Evolutionary conservation across 2,329 filamentous ascomycete genomes (phyloP).

Genomic region (Fusarium xyrophilum): DNA sequence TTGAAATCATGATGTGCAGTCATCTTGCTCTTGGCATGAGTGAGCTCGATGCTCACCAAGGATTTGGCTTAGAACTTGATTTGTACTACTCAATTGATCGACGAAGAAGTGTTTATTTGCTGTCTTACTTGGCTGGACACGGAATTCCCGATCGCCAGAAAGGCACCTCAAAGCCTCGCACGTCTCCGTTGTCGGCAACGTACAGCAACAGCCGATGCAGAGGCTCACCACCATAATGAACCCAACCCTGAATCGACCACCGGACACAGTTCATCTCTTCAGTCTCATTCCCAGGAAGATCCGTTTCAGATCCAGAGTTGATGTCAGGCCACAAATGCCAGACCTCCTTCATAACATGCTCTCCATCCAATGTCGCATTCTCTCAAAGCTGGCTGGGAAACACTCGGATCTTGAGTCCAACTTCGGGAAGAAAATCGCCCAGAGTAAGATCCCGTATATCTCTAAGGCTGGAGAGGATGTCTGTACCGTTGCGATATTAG

Average conservation of each 20-base stretch:
- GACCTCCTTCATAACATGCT: constrained; percentile 24
- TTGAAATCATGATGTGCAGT: constrained; percentile 9
- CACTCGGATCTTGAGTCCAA: constrained; percentile 31
- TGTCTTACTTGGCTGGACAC: background rate
- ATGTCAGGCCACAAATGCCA: constrained; percentile 44
- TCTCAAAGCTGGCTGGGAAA: constrained; percentile 39
- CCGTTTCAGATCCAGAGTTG: constrained; percentile 18
- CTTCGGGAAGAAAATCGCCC: constrained; percentile 31
- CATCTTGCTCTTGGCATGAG: constrained; percentile 1
- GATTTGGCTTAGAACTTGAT: fast-evolving
- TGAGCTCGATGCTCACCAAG: fast-evolving
- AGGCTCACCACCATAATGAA: constrained; percentile 47
- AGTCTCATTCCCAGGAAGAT: constrained; percentile 40
- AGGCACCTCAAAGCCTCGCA: constrained; percentile 45
- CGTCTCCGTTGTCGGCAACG: constrained; percentile 28
- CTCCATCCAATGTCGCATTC: constrained; percentile 13
- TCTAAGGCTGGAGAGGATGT: constrained; percentile 29
- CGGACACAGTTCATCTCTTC: constrained; percentile 38
- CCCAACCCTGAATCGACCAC: constrained; percentile 47
- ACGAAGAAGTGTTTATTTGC: fast-evolving
- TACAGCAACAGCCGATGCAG: constrained; percentile 44
- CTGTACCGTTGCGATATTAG: constrained; percentile 32
- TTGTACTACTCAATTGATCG: fast-evolving
- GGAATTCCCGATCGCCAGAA: constrained; percentile 44
- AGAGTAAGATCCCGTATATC: constrained; percentile 38